Percentiles rank a stretch among this genome's conserved stretches.
Conservation (phyloP, 805 yeast species). For the Kazachstania martiniae region DNA sequence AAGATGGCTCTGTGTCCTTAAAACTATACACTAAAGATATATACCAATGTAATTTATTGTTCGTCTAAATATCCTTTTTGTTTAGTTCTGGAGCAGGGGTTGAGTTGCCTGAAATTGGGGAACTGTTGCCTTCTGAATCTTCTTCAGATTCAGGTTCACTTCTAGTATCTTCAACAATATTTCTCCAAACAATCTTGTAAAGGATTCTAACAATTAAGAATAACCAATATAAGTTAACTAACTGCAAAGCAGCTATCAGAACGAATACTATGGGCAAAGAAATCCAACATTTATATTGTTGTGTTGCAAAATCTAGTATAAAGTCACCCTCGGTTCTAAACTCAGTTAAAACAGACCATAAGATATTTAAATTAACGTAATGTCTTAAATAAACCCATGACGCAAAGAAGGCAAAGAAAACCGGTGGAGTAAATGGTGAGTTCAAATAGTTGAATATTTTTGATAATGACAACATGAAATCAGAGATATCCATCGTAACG, state of each 20-base stretch:
- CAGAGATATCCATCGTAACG: constrained; percentile 93
- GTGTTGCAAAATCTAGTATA: constrained; percentile 71
- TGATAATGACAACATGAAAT: constrained; percentile 73
- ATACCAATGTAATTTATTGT: too few relatives aligned
- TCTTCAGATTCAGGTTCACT: constrained; percentile 56
- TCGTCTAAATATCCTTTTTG: too few relatives aligned
- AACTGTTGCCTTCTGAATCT: too few relatives aligned
- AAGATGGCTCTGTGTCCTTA: too few relatives aligned
- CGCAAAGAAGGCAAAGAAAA: constrained; percentile 54
- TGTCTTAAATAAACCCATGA: constrained; percentile 90
- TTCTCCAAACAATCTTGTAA: constrained; percentile 50
- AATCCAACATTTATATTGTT: constrained; percentile 94
- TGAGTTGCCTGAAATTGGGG: too few relatives aligned
- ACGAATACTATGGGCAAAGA: constrained; percentile 82
- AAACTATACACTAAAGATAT: too few relatives aligned
- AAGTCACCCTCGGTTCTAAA: constrained; percentile 78
- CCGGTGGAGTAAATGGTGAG: constrained; percentile 48
- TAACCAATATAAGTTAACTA: constrained; percentile 84
- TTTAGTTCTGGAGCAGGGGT: too few relatives aligned
- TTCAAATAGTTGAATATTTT: constrained; percentile 83
- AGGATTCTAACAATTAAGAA: constrained; percentile 69
- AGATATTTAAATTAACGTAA: constrained; percentile 64
- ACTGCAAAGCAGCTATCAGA: constrained; percentile 68
- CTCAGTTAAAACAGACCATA: constrained; percentile 80
- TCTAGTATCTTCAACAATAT: constrained; percentile 68